A percentile compares a stretch with the other conserved stretches of the same genome.
phyloP scores from a whole-genome alignment of 2,329 filamentous ascomycete genomes.

The Fusarium tanahbumbuense region DNA sequence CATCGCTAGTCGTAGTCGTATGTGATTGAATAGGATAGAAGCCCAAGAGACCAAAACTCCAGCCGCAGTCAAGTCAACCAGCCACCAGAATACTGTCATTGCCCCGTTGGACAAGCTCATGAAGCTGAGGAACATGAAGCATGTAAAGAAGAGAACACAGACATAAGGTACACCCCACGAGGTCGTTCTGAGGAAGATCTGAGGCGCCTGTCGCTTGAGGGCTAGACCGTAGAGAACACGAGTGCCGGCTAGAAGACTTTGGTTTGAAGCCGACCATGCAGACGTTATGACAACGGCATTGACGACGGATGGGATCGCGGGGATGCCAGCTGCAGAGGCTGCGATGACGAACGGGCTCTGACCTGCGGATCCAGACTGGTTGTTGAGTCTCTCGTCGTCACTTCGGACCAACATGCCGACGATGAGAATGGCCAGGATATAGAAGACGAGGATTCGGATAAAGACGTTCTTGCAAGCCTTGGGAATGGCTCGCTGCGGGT shows the following conservation, averaged over 20 bases:
- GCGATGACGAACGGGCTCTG: constrained; percentile 76
- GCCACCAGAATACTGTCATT: constrained; percentile 73
- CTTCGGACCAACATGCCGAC: constrained; percentile 75
- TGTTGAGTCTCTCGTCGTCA: constrained; percentile 64
- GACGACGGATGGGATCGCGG: constrained; percentile 75
- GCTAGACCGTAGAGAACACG: constrained; percentile 70
- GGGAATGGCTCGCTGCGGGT: constrained; percentile 65
- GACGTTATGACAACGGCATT: constrained; percentile 82
- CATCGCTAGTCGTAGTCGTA: constrained; percentile 66
- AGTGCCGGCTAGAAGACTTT: constrained; percentile 69
- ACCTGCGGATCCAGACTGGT: constrained; percentile 57
- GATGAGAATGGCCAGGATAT: constrained; percentile 76
- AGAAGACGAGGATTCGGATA: constrained; percentile 68
- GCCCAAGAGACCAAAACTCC: constrained; percentile 74
- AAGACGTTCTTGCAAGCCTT: constrained; percentile 68
- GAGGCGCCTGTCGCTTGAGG: constrained; percentile 68
- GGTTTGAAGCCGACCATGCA: constrained; percentile 76
- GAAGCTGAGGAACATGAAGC: constrained; percentile 68
- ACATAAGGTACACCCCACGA: constrained; percentile 72
- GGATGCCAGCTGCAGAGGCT: constrained; percentile 73
- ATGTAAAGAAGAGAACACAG: constrained; percentile 64
- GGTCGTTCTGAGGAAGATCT: constrained; percentile 68
- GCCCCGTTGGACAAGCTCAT: constrained; percentile 68
- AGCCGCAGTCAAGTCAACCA: constrained; percentile 70
- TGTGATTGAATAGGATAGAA: constrained; percentile 69